These are phyloP conservation scores for Suillus weaverae DNA, from an alignment of 768 basidiomycete species.

Conservation along the genomic window DNA sequence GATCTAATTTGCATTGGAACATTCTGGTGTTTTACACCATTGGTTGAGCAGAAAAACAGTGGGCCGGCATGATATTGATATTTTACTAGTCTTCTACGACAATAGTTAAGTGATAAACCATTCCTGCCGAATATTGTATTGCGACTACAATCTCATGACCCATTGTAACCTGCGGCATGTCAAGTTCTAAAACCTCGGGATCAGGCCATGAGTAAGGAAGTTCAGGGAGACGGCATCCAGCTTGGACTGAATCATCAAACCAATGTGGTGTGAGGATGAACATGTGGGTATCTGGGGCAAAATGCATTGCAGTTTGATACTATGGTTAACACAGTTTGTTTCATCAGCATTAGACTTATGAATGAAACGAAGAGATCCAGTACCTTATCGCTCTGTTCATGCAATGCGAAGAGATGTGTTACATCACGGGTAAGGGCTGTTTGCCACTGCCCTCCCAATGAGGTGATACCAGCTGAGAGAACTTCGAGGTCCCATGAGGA, in stretches of 20 bases:
- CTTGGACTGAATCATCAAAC: slow-evolving; percentile 78
- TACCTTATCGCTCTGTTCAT: slow-evolving; percentile 51
- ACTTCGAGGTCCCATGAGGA: slow-evolving; percentile 66
- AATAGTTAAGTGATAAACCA: too few species aligned
- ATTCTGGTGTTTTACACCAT: too few species aligned
- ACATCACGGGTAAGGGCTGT: slow-evolving; percentile 77
- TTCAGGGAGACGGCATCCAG: slow-evolving; percentile 55
- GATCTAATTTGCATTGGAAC: too few species aligned
- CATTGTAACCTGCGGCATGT: slow-evolving; percentile 11
- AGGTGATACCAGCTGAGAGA: slow-evolving; percentile 67
- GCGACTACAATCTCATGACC: not conserved
- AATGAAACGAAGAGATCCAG: not conserved
- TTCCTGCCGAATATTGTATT: too few species aligned
- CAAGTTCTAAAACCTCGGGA: slow-evolving; percentile 47
- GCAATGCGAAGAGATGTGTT: slow-evolving; percentile 79
- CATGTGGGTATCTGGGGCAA: slow-evolving; percentile 56
- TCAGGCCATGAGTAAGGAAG: slow-evolving; percentile 74
- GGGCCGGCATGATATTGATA: too few species aligned
- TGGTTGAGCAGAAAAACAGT: too few species aligned
- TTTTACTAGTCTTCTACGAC: too few species aligned
- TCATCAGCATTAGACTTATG: not conserved
- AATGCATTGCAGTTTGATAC: slow-evolving; percentile 54
- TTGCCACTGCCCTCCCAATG: slow-evolving; percentile 83
- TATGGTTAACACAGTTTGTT: slow-evolving; percentile 11
- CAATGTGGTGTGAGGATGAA: slow-evolving; percentile 82